phyloP scores from a whole-genome alignment of 257 asterid genomes.

The Solanum appendiculatum region DNA sequence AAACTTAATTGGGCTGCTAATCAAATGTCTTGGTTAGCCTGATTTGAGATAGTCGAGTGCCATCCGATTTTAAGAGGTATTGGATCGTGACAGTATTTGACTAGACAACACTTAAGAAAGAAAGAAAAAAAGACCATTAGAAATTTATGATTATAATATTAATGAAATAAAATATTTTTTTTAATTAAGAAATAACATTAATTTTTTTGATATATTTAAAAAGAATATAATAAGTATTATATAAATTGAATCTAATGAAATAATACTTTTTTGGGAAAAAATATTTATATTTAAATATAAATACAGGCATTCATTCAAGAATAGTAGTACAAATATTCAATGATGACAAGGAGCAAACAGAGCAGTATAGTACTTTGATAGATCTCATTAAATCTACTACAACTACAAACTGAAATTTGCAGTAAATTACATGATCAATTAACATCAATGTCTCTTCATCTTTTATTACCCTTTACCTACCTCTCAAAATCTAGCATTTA shows the following conservation, averaged over 20 bases:
- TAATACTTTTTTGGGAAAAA: too few relatives aligned
- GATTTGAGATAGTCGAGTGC: not conserved
- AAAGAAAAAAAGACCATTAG: not conserved
- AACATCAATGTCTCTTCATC: not conserved
- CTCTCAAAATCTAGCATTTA: not conserved
- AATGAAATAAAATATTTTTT: too few relatives aligned
- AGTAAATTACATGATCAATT: not conserved
- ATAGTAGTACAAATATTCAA: not conserved
- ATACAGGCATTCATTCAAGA: too few relatives aligned
- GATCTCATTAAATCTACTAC: not conserved
- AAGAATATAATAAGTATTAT: too few relatives aligned
- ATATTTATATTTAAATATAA: too few relatives aligned
- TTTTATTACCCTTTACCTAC: not conserved
- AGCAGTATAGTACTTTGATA: not conserved
- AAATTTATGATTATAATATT: too few relatives aligned
- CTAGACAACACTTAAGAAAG: not conserved
- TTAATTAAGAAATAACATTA: too few relatives aligned
- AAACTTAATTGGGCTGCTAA: not conserved
- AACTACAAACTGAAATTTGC: constrained; percentile 2
- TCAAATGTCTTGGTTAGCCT: not conserved
- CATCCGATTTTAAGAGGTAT: not conserved
- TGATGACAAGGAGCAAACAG: not conserved
- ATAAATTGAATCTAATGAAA: too few relatives aligned
- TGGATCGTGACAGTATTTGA: not conserved
- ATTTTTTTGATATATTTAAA: too few relatives aligned